Percentiles rank a stretch among this genome's conserved stretches.
Evolutionary conservation across 2,329 filamentous ascomycete genomes (phyloP).

Genomic region (Aplosporella prunicola): DNA sequence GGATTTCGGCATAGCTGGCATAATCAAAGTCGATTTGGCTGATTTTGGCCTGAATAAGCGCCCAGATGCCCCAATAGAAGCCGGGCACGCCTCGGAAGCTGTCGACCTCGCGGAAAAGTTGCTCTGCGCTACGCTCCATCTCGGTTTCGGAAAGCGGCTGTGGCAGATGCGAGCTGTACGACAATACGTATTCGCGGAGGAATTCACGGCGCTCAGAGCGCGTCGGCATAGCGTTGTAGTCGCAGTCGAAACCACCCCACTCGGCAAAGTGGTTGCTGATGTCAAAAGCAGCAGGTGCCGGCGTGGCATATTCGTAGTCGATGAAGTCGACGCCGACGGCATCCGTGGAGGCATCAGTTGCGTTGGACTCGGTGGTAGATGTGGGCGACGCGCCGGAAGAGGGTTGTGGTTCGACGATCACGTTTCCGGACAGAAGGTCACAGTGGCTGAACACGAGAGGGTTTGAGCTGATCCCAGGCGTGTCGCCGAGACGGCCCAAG

Average conservation of each 20-base stretch:
- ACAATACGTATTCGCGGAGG: conserved; percentile 69
- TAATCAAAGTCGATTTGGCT: conserved; percentile 97
- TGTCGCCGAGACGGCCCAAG: conserved; percentile 61
- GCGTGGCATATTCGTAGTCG: conserved; percentile 96
- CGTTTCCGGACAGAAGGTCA: conserved; percentile 91
- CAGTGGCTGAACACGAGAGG: conserved; percentile 90
- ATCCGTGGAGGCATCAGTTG: conserved; percentile 9
- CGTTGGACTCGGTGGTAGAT: conserved; percentile 16
- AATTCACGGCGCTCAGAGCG: conserved; percentile 68
- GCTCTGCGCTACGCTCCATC: conserved; percentile 31
- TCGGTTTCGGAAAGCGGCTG: conserved; percentile 8
- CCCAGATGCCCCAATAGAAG: conserved; percentile 90
- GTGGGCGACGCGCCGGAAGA: conserved; percentile 24
- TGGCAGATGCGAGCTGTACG: conserved; percentile 47
- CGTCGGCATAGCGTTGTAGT: conserved; percentile 75
- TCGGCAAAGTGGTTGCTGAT: conserved; percentile 97
- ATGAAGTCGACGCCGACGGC: conserved; percentile 64
- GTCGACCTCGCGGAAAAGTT: conserved; percentile 74
- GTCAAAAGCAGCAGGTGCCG: conserved; percentile 90
- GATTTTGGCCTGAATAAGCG: conserved; percentile 86
- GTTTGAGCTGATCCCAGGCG: conserved; percentile 57
- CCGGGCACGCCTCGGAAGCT: conserved; percentile 80
- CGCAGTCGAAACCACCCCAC: conserved; percentile 95
- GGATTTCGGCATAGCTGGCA: conserved; percentile 74
- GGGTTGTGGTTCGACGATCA: conserved; percentile 63